phyloP scores from a whole-genome alignment of 108 stramenopile species.

The Cyclotella atomus region DNA sequence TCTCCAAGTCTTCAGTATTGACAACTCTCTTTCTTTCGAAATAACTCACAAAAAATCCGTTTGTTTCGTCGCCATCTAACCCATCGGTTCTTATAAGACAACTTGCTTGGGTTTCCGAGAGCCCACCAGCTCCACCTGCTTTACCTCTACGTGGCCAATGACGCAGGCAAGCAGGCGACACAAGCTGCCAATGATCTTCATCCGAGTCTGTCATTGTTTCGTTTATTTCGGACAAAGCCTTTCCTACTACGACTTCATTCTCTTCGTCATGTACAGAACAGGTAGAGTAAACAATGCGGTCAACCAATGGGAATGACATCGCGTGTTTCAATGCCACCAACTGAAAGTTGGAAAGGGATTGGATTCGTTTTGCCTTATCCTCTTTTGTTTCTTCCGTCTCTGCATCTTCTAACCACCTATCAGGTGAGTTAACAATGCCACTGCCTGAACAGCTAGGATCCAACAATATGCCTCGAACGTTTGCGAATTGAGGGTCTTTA shows the following conservation, averaged over 20 bases:
- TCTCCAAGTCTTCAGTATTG: neutral
- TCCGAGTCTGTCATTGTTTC: slow-evolving; percentile 19
- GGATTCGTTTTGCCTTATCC: slow-evolving; percentile 56
- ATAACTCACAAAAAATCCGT: slow-evolving; percentile 97
- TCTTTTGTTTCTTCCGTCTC: slow-evolving; percentile 11
- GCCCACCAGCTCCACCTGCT: slow-evolving; percentile 56
- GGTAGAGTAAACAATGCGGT: slow-evolving; percentile 97
- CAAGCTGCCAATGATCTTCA: slow-evolving; percentile 59
- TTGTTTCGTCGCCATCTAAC: slow-evolving; percentile 89
- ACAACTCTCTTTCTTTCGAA: slow-evolving; percentile 69
- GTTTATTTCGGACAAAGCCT: slow-evolving; percentile 62
- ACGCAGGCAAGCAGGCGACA: slow-evolving; percentile 74
- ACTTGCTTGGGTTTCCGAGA: slow-evolving; percentile 68
- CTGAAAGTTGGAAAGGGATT: slow-evolving; percentile 91
- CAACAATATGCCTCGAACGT: slow-evolving; percentile 87
- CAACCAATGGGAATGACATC: slow-evolving; percentile 83
- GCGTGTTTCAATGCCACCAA: slow-evolving; percentile 88
- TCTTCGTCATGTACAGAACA: slow-evolving; percentile 94
- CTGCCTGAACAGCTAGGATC: slow-evolving; percentile 99
- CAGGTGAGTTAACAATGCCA: slow-evolving; percentile 88
- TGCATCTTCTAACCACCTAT: slow-evolving; percentile 54
- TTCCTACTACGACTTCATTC: slow-evolving; percentile 92
- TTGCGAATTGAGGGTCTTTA: slow-evolving; percentile 49
- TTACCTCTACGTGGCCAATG: slow-evolving; percentile 89
- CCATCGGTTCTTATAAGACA: slow-evolving; percentile 91